phyloP scores from a whole-genome alignment of 164 flowering plant genomes.

The Warburgia ugandensis region DNA sequence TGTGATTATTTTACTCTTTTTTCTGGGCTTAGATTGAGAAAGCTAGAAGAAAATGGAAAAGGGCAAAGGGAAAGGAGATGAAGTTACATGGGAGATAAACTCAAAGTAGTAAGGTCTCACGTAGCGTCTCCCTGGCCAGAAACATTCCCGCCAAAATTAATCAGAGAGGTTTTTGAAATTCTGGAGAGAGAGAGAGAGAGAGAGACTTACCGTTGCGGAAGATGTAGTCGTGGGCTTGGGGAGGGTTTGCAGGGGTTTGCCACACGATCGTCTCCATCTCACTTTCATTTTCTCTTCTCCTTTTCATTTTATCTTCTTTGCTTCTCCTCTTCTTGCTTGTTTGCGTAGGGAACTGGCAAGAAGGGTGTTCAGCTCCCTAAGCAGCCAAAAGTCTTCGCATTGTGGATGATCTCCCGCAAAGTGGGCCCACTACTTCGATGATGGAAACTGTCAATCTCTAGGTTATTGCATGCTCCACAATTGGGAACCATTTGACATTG shows the following conservation, averaged over 20 bases:
- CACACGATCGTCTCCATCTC: conserved; percentile 58
- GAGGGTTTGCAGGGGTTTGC: conserved; percentile 88
- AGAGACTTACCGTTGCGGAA: conserved; percentile 52
- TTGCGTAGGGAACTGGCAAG: too few species aligned
- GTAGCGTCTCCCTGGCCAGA: conserved; percentile 70
- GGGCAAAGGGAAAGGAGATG: neutral
- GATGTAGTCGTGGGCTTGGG: conserved; percentile 67
- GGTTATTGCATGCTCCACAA: too few species aligned
- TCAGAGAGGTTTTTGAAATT: neutral
- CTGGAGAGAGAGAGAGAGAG: neutral
- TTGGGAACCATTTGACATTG: too few species aligned
- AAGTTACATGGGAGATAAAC: conserved; percentile 74
- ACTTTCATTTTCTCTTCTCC: too few species aligned
- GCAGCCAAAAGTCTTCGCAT: too few species aligned
- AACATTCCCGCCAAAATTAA: conserved; percentile 23
- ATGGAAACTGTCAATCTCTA: too few species aligned
- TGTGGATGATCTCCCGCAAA: too few species aligned
- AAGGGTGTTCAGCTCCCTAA: too few species aligned
- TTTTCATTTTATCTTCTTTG: too few species aligned
- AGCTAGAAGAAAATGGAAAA: neutral
- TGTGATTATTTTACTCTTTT: too few species aligned
- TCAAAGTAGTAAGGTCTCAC: conserved; percentile 94
- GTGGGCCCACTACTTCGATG: too few species aligned
- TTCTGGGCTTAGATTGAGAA: neutral
- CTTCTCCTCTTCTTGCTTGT: too few species aligned